A percentile compares a stretch with the other conserved stretches of the same genome.
Evolutionary conservation across 1,139 yeast genomes (phyloP).

Genomic region (Sugiyamaella pinicola): DNA sequence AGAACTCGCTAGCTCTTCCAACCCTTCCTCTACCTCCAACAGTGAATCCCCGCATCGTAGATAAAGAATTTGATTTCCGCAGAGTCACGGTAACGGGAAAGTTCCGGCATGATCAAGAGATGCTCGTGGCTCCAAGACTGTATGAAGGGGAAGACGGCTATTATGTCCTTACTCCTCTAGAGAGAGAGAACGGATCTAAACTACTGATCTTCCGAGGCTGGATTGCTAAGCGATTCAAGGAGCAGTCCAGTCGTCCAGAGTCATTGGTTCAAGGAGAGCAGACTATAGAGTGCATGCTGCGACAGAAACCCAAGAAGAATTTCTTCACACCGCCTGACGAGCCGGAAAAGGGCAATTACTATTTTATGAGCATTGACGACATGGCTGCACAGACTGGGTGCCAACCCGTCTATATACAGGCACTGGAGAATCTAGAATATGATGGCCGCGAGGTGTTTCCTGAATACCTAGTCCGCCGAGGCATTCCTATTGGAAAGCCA

Average conservation of each 20-base stretch:
- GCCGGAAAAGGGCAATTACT: constrained; percentile 56
- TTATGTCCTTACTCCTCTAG: constrained; percentile 77
- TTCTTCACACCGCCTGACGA: constrained; percentile 77
- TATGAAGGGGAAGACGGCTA: constrained; percentile 79
- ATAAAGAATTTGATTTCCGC: constrained; percentile 77
- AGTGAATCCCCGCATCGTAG: constrained; percentile 44
- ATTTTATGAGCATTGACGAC: constrained; percentile 74
- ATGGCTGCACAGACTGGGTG: constrained; percentile 74
- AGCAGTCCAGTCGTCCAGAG: constrained; percentile 63
- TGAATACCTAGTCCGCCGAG: constrained; percentile 56
- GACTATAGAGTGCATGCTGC: constrained; percentile 69
- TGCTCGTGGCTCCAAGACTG: constrained; percentile 89
- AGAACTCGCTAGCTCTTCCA: constrained; percentile 72
- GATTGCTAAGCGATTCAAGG: constrained; percentile 73
- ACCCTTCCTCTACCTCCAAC: constrained; percentile 67
- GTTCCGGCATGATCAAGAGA: constrained; percentile 82
- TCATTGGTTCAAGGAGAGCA: constrained; percentile 77
- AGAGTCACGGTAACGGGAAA: constrained; percentile 72
- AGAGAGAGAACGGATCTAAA: constrained; percentile 69
- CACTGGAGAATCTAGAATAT: constrained; percentile 44
- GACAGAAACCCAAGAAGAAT: constrained; percentile 71
- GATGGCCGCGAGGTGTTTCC: constrained; percentile 36
- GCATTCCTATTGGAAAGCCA: constrained; percentile 85
- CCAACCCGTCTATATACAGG: constrained; percentile 77
- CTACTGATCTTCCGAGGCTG: constrained; percentile 90